Conservation (phyloP, 805 yeast species). For the Candida taoyuanica region DNA sequence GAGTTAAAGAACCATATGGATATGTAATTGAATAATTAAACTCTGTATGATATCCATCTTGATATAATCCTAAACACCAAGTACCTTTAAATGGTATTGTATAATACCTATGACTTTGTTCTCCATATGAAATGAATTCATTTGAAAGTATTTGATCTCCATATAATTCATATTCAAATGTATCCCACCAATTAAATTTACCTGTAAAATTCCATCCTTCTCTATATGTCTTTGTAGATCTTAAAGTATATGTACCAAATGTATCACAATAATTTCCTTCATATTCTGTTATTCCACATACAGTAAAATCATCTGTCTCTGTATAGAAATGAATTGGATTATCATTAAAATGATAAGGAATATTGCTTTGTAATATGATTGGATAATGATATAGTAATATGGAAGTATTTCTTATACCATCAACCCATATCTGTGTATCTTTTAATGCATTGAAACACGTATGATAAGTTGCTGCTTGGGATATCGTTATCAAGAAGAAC, state of each 20-base stretch:
- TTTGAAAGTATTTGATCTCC: constrained; percentile 6
- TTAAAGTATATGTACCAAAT: constrained; percentile 10
- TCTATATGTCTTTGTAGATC: constrained; percentile 5
- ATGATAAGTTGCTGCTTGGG: too few species aligned
- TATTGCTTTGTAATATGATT: constrained; percentile 6
- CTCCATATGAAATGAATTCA: constrained; percentile 10
- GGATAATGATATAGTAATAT: constrained; percentile 10
- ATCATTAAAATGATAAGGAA: constrained; percentile 7
- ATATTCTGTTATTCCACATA: constrained; percentile 11
- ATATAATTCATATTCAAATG: constrained; percentile 8
- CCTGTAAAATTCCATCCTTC: neutral
- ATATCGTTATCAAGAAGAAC: too few species aligned
- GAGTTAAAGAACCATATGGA: too few species aligned
- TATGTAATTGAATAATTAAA: too few species aligned
- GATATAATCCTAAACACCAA: too few species aligned
- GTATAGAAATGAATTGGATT: constrained; percentile 12
- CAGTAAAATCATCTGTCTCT: constrained; percentile 10
- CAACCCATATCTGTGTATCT: constrained; percentile 4
- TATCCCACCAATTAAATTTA: constrained; percentile 12
- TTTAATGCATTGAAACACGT: neutral
- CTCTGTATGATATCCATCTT: too few species aligned
- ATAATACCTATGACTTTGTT: too few species aligned
- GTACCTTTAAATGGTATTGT: too few species aligned
- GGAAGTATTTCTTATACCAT: constrained; percentile 9
- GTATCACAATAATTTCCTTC: constrained; percentile 10